phyloP scores from a whole-genome alignment of 306 rosid species.

The Potentilla sterilis region DNA sequence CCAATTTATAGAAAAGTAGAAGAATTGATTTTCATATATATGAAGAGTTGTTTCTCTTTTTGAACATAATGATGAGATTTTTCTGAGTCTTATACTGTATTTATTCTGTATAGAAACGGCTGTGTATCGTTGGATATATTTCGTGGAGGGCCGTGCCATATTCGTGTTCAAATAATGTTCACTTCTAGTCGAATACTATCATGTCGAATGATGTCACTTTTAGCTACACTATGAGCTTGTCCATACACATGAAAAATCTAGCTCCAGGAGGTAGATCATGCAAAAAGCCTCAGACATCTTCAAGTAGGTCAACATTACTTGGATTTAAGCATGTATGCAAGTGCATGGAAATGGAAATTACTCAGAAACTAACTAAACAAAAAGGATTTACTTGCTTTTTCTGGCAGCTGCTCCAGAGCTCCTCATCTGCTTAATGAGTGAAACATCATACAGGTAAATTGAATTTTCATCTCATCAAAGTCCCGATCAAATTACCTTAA shows the following conservation, averaged over 20 bases:
- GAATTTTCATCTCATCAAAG: not conserved
- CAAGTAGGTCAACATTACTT: not conserved
- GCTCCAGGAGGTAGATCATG: not conserved
- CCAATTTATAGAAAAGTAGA: no score
- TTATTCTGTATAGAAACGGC: no score
- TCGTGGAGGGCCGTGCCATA: no score
- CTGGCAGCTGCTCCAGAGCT: not conserved
- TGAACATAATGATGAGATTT: no score
- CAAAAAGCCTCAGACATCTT: not conserved
- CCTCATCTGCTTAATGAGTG: not conserved
- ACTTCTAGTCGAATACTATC: no score
- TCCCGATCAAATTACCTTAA: not conserved
- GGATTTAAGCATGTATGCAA: not conserved
- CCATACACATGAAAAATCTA: not conserved
- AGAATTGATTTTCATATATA: not conserved
- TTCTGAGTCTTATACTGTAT: no score
- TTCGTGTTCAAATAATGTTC: no score
- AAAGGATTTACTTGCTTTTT: not conserved
- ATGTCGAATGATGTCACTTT: no score
- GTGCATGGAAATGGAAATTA: not conserved
- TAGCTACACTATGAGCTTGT: not conserved
- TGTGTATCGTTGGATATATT: no score
- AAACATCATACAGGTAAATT: not conserved
- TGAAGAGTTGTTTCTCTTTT: no score
- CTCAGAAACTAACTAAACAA: not conserved